These are phyloP conservation scores for Pleurotus eryngii DNA, from an alignment of 768 basidiomycete species.

Conservation along the genomic window DNA sequence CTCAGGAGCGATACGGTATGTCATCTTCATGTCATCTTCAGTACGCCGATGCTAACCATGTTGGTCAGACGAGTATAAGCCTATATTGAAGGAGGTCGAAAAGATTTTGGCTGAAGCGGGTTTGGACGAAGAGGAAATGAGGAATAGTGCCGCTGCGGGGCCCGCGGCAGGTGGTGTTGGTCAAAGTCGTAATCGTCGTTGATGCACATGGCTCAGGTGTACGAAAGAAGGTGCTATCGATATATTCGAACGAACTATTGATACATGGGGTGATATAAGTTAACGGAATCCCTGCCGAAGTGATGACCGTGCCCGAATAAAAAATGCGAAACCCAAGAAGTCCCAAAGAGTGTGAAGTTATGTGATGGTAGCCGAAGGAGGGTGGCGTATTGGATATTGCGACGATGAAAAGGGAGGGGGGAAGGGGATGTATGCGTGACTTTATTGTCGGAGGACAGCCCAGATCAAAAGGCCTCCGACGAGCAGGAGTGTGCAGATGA, in stretches of 20 bases:
- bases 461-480: constrained; percentile 30
- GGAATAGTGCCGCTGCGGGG: constrained; percentile 46
- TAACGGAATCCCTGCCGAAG: not conserved
- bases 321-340: not conserved
- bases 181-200: constrained; percentile 52
- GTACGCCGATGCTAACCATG: not conserved
- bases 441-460: not conserved
- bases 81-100: constrained; percentile 77
- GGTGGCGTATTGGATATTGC: not conserved
- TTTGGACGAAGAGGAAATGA: constrained; percentile 80
- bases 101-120: constrained; percentile 82
- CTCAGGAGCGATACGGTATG: constrained; percentile 70
- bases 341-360: not conserved
- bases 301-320: not conserved
- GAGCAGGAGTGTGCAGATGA: constrained; percentile 36
- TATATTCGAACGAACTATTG: not conserved
- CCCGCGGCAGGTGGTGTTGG: constrained; percentile 32
- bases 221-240: not conserved
- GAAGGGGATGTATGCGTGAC: not conserved
- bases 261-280: not conserved
- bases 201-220: constrained; percentile 1
- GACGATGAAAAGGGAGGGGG: not conserved
- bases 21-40: constrained; percentile 3
- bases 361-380: not conserved
- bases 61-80: constrained; percentile 69